Evolutionary conservation across 371 early-diverging fungal species (phyloP), one percentile per base, ranked within the genome.

Genomic region (Rhizopus delemar): DNA sequence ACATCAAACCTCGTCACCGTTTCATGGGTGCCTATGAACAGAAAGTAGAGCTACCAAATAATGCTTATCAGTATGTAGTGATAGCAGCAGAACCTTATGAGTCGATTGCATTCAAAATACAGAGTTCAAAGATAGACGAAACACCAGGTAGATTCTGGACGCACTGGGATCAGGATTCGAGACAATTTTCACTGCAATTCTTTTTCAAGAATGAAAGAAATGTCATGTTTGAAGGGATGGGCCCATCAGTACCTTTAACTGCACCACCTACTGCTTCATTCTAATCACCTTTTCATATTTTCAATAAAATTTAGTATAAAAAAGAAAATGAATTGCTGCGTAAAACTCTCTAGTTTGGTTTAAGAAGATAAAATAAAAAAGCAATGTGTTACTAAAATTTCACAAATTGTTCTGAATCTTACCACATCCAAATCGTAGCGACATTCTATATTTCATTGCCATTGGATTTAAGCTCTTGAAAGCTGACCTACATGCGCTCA

Each of bases 21-120:
- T 98, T 98, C 77, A 98, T 98, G 99, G 90, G 91, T 2, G 95
- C 98, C 1, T 98, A 91, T 61, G 98, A 98, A 80, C 98, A 98
- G 74, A 88, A 87, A 38, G 77, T 93, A 5, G 98, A 98, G 67
- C 81, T 86, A 38, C 96, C 98, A 34, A 91, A 93, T 67, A 89
- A 91, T 67, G 80, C 83, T 12, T 90, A 87, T 69, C 98, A 98
- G 77, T 98, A 98, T 63, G 63, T 98, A 51, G 66, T 98, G 38
- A 81, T 98, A 68, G 97, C 98, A 3, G 98, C 97, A 1, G 98
- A 97, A 70, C 99, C 98, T 6, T 98, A 98, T 69, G 98, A 98
- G 70, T 95, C 91, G 0, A 87, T 97, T 46, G 87, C 94, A 1
- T 96, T 98, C 77, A 97, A 96, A 71, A 82, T 98, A 16, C 97